phyloP scores from a whole-genome alignment of 164 flowering plant genomes.

The Protea cynaroides region DNA sequence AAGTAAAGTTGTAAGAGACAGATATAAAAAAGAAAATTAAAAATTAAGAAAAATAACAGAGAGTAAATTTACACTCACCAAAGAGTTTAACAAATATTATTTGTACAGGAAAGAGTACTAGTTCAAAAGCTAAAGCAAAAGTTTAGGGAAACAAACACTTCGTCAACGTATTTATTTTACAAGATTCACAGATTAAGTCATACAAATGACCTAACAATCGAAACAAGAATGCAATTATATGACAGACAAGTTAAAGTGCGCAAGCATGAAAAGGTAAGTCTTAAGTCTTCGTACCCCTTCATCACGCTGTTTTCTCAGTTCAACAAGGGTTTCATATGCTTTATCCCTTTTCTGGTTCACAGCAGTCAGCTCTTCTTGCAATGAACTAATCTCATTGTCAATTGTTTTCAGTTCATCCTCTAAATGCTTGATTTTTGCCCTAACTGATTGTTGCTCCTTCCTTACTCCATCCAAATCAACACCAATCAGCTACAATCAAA shows the following conservation, averaged over 20 bases:
- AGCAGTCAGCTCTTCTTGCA: constrained; percentile 45
- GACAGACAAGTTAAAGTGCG: too few relatives aligned
- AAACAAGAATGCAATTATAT: not conserved
- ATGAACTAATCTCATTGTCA: constrained; percentile 39
- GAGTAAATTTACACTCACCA: too few relatives aligned
- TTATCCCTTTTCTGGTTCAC: constrained; percentile 48
- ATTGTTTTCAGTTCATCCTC: constrained; percentile 45
- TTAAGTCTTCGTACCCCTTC: constrained; percentile 47
- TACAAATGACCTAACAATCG: not conserved
- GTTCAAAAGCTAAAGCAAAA: too few relatives aligned
- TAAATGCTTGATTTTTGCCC: constrained; percentile 43
- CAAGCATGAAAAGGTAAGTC: not conserved
- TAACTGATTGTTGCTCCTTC: constrained; percentile 54
- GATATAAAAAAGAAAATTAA: too few relatives aligned
- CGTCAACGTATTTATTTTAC: too few relatives aligned
- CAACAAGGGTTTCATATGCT: constrained; percentile 36
- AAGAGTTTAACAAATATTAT: too few relatives aligned
- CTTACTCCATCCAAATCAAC: constrained; percentile 59
- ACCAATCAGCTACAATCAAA: constrained; percentile 61
- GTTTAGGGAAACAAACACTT: too few relatives aligned
- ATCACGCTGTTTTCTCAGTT: constrained; percentile 62
- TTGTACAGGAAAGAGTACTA: too few relatives aligned
- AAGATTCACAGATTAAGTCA: not conserved
- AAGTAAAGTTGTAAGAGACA: too few relatives aligned
- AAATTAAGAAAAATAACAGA: too few relatives aligned